These are phyloP conservation scores for Rhododendron mucronatum DNA, from an alignment of 148 eudicot genomes.

Conservation along the genomic window DNA sequence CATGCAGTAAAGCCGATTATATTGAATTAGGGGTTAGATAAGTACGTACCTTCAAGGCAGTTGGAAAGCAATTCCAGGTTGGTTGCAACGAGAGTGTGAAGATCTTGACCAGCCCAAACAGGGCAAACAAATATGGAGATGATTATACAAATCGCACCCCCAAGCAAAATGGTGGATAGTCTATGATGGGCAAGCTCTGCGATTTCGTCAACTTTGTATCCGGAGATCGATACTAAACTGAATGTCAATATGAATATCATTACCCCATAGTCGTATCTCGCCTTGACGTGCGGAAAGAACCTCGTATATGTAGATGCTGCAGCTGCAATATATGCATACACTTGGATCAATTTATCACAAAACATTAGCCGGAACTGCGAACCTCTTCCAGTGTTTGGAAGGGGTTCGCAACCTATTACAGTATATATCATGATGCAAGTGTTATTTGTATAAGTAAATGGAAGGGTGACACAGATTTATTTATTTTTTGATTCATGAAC, in stretches of 20 bases:
- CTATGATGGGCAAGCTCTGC: conserved; percentile 35
- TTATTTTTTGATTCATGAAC: no score
- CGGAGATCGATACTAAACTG: conserved; percentile 38
- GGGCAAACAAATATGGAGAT: conserved; percentile 37
- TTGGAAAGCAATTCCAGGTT: conserved; percentile 36
- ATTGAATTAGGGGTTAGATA: no score
- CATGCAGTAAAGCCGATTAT: no score
- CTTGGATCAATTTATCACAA: no score
- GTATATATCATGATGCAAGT: no score
- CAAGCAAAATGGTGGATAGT: conserved; percentile 30
- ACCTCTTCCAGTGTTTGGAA: no score
- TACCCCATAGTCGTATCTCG: conserved; percentile 41
- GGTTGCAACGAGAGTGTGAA: conserved; percentile 33
- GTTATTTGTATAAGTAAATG: no score
- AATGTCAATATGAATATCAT: conserved; percentile 46
- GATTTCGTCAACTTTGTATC: conserved; percentile 31
- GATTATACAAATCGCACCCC: conserved; percentile 28
- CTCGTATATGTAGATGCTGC: conserved; percentile 30
- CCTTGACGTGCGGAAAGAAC: conserved; percentile 37
- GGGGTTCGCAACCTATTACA: no score
- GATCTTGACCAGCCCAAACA: conserved; percentile 58
- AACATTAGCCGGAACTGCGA: no score
- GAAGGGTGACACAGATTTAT: no score
- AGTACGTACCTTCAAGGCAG: conserved; percentile 42
- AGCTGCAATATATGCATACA: conserved; percentile 26